phyloP scores from a whole-genome alignment of 2,329 filamentous ascomycete genomes.

The Cladosporium cucumerinum region DNA sequence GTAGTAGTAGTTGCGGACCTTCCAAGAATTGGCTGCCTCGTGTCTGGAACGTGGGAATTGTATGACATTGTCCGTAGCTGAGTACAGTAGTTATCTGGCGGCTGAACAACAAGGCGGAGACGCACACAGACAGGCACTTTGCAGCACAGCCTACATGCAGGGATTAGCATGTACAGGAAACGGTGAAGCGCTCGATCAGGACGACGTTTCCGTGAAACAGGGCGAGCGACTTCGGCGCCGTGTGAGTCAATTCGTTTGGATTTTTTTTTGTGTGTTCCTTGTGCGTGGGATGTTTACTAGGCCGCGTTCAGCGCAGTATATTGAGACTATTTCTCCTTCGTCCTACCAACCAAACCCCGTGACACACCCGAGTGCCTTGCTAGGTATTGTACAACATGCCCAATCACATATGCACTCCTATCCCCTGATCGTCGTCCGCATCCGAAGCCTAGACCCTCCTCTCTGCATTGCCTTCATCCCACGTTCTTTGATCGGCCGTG shows the following conservation, averaged over 20 bases:
- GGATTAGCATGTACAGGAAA: background rate
- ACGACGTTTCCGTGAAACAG: background rate
- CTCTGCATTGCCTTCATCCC: background rate
- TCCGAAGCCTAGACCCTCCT: background rate
- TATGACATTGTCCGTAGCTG: slow-evolving; percentile 1
- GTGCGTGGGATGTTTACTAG: background rate
- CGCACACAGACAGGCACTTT: background rate
- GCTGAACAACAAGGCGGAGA: background rate
- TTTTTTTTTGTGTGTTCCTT: background rate
- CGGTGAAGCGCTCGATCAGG: background rate
- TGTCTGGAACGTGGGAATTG: slow-evolving; percentile 9
- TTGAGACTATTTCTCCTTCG: background rate
- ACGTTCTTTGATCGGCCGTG: slow-evolving; percentile 1
- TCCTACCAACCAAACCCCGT: background rate
- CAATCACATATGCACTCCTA: background rate
- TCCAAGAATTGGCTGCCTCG: background rate
- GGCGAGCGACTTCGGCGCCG: background rate
- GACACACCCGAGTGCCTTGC: background rate
- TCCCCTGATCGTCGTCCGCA: background rate
- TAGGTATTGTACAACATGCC: background rate
- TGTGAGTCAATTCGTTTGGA: background rate
- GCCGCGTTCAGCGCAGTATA: background rate
- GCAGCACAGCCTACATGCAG: background rate
- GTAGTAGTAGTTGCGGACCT: background rate
- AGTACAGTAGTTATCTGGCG: background rate